Base-by-base conservation (phyloP, 257 asterid genomes). In the Solanum okadae region DNA sequence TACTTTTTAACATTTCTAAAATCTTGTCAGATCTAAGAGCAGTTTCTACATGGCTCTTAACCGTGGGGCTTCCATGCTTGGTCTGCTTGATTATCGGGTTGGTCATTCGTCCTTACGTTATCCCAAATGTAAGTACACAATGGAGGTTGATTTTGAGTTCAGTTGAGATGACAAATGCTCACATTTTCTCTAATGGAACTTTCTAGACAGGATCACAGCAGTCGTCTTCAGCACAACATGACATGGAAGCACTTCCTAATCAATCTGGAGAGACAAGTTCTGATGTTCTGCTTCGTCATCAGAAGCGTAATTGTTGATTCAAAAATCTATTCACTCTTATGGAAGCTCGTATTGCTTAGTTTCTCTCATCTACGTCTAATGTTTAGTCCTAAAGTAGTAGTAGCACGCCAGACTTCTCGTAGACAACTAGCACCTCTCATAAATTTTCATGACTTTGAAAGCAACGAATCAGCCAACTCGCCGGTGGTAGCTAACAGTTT, bases 131-230 rank as follows among this genome's bases (percentile, higher is more conserved):
- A 94, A 94, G 98, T 91, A 76, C 78, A 52, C 37, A 81, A 83
- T 87, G 2, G 29, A 46, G 59, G 22, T 75, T 49, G 34, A 37
- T 73, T 31, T 56, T 22, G 59, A 2, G 37, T 72, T 46, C 29
- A 63, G n/a, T 33, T 61, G 38, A 25, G 35, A 81, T 61, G 78
- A 35, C n/a, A 44, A 79, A 70, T 70, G 65, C 89, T 22, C 86
- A 40, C 87, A 86, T 46, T 88, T 79, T 84, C 20, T 89, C 93
- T 92, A 87, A 94, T 91, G 84, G 88, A 90, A 89, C 87, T 91
- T 84, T 95, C 88, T 96, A 96, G 98, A 92, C 99, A 94, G 99
- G 98, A 91, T 91, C 94, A 95, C 88, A 6, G 22, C 96, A 89
- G 76, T 20, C 89, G 61, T 75, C 94, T 9, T 90, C 91, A 73